Conservation (phyloP, 495 filamentous ascomycete genomes). For the Xylaria palmicola region DNA sequence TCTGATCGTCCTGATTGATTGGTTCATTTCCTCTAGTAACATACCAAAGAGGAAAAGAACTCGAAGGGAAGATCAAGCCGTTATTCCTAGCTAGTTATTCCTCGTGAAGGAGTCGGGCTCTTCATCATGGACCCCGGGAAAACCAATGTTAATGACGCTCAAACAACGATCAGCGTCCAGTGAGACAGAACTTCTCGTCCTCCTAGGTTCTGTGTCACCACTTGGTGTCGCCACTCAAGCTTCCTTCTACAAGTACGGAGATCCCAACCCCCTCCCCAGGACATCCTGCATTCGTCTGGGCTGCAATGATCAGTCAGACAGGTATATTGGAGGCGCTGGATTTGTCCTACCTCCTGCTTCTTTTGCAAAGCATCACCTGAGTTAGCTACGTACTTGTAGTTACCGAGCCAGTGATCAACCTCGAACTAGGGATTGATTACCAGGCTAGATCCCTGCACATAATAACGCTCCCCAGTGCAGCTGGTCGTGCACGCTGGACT, state of each 20-base stretch:
- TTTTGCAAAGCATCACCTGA: too few relatives aligned
- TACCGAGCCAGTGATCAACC: too few relatives aligned
- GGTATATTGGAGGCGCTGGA: too few relatives aligned
- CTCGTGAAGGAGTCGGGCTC: conserved; percentile 10
- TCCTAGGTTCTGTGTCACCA: neutral
- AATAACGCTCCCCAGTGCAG: too few relatives aligned
- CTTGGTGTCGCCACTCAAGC: neutral
- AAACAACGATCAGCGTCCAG: neutral
- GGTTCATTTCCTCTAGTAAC: neutral
- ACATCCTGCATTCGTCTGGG: too few relatives aligned
- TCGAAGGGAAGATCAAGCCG: neutral
- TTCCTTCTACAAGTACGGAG: neutral
- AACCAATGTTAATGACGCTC: neutral
- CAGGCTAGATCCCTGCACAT: too few relatives aligned
- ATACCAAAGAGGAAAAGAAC: conserved; percentile 17
- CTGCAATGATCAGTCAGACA: too few relatives aligned
- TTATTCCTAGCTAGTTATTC: neutral
- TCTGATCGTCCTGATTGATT: neutral
- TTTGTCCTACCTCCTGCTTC: too few relatives aligned
- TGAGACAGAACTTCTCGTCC: neutral
- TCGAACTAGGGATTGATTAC: too few relatives aligned
- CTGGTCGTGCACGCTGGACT: too few relatives aligned
- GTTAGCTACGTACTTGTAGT: too few relatives aligned
- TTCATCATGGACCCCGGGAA: neutral
- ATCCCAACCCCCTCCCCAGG: too few relatives aligned